Evolutionary conservation across 2,329 filamentous ascomycete genomes (phyloP), one percentile per base, ranked within the genome.

Genomic region (Botrytis fragariae): DNA sequence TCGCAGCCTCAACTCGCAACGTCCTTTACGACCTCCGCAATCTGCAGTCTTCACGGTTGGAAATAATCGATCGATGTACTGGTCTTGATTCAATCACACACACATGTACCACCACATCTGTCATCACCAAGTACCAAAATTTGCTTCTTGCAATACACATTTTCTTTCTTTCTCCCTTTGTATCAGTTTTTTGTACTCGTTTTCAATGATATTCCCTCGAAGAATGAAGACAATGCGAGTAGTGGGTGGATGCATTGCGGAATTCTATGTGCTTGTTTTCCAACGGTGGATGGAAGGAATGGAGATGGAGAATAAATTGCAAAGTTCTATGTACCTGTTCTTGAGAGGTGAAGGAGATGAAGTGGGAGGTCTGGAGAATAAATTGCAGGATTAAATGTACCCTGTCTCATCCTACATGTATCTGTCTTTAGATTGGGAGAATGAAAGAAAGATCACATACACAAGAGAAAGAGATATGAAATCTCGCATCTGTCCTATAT

Each of bases 181-280:
- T 39, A 14, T 39, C n/a, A 10, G 9, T 39, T 4, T 39, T 62
- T 61, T n/a, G 25, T 9, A n/a, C 12, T 29, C n/a, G 3, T 37
- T 37, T 25, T n/a, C 2, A 8, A 39, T 3, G 32, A 14, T 51
- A 3, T 37, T n/a, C 18, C 2, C 44, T 1, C 14, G 29, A 35
- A 35, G 8, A 0, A 2, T 8, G 25, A 25, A 42, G 1, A 7
- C 14, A 37, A 2, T 7, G 32, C 4, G 20, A 7, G 3, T 3
- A 18, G 22, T 37, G 60, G 37, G 39, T n/a, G 25, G 35, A n/a
- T 9, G 18, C 9, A 32, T n/a, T 51, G 12, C 25, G 2, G 4
- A n/a, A 51, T 0, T 0, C 0, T 6, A 3, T 62, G 37, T n/a
- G n/a, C 12, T 20, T 29, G 14, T 20, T 37, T 14, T n/a, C 1